phyloP scores from a whole-genome alignment of 345 rosid species.

The Reutealis trisperma region DNA sequence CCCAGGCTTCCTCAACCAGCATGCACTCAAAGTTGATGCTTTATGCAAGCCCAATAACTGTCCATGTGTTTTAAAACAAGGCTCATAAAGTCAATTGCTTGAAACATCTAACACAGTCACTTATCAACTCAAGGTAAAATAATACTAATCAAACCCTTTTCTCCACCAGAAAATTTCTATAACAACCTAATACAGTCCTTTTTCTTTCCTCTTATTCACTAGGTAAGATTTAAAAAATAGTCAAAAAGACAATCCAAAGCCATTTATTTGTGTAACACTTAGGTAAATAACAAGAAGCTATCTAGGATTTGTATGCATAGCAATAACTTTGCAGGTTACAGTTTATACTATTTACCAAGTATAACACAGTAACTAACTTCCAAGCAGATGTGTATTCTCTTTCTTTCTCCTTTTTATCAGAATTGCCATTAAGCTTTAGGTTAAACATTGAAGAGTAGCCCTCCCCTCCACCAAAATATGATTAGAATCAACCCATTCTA shows the following conservation, averaged over 20 bases:
- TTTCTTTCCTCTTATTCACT: not conserved
- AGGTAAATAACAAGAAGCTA: no score
- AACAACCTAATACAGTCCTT: not conserved
- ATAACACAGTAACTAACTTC: not conserved
- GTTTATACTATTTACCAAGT: not conserved
- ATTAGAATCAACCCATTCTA: not conserved
- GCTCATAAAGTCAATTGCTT: no score
- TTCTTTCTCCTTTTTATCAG: not conserved
- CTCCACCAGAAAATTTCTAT: not conserved
- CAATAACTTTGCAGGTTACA: not conserved
- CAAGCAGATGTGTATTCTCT: not conserved
- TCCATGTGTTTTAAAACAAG: no score
- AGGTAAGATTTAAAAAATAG: not conserved
- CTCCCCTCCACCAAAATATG: not conserved
- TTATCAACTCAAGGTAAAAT: not conserved
- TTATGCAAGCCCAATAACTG: no score
- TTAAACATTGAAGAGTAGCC: not conserved
- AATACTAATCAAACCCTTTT: not conserved
- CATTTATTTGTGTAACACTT: not conserved
- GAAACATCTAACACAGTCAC: no score
- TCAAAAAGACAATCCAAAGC: not conserved
- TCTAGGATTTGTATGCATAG: no score
- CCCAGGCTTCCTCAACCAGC: no score
- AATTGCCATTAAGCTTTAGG: no score
- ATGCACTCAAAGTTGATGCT: no score